Base-by-base conservation (phyloP, 108 stramenopile species). In the Discostella stelligeroides region DNA sequence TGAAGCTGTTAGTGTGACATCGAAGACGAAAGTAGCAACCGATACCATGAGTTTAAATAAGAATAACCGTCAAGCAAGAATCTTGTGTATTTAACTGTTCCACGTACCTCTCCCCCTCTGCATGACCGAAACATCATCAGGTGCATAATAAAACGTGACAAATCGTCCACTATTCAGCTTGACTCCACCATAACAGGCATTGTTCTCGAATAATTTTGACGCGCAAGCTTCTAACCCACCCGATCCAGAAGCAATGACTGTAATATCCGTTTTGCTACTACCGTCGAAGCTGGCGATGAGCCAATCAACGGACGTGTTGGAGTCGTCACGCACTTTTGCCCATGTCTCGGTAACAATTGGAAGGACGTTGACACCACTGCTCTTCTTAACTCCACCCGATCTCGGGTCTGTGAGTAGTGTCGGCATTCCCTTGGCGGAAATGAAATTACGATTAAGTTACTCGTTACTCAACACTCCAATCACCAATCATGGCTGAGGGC, bases 201-300 rank as follows among this genome's bases (percentile, higher is more conserved):
- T 61, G 34, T 72, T 72, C 11, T 80, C 64, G 10, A 82, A 77
- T 21, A 94, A 71, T 34, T 57, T 60, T 13, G 43, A 43, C 6
- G 88, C 73, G 45, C 86, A 82, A 14, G 73, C 85, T 21, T 82
- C 84, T 10, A 90, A 21, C 5, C 92, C 92, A 17, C 92, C 92
- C 28, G 49, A 76, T 38, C 92, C 92, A 17, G 78, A 87, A 7
- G 72, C 70, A 15, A 91, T 2, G 11, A 90, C 53, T 1, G 83
- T 91, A 48, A 94, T 85, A 53, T 94, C 89, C 12, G 88, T 91
- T 63, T 94, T 94, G 51, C 80, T 82, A 57, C 62, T 76, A 2
- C 83, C 82, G 49, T 78, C 85, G 68, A 91, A 91, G 18, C 89
- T 82, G 24, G 88, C 85, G 50, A 94, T 80, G 11, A 94, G 56